These are phyloP conservation scores for Colletotrichum abscissum DNA, from an alignment of 2,329 filamentous ascomycete species.

Conservation along the genomic window DNA sequence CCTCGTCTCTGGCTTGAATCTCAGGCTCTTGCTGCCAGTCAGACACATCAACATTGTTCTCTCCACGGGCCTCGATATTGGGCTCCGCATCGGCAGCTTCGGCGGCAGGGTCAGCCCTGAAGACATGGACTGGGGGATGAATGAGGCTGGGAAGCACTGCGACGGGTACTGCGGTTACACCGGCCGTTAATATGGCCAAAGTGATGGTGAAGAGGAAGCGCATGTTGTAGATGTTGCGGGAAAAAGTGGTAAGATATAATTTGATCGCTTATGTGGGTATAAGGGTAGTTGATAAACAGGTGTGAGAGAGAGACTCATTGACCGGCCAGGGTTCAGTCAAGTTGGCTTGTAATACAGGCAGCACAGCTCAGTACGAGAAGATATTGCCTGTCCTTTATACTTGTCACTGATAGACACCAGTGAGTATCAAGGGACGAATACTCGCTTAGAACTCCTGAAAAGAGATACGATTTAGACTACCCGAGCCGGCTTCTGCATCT, in stretches of 20 bases:
- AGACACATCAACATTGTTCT: neutral
- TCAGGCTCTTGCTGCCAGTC: neutral
- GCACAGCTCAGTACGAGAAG: neutral
- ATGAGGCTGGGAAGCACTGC: neutral
- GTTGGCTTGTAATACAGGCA: neutral
- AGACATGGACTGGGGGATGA: neutral
- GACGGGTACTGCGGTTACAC: neutral
- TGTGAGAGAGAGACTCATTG: neutral
- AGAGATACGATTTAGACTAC: neutral
- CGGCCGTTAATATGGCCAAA: neutral
- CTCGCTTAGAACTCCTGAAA: neutral
- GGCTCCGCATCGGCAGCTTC: neutral
- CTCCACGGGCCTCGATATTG: neutral
- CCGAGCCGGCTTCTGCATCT: neutral
- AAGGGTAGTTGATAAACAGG: too few species aligned
- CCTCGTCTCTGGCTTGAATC: neutral
- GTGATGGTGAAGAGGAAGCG: neutral
- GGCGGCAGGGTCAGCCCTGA: neutral
- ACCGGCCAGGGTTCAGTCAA: neutral
- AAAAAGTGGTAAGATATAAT: neutral
- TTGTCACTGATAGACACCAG: neutral
- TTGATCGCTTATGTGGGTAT: neutral
- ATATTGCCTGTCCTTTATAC: neutral
- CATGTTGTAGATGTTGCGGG: neutral
- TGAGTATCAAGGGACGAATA: too few species aligned